phyloP scores from a whole-genome alignment of 306 rosid species.

The Fagus sylvatica region DNA sequence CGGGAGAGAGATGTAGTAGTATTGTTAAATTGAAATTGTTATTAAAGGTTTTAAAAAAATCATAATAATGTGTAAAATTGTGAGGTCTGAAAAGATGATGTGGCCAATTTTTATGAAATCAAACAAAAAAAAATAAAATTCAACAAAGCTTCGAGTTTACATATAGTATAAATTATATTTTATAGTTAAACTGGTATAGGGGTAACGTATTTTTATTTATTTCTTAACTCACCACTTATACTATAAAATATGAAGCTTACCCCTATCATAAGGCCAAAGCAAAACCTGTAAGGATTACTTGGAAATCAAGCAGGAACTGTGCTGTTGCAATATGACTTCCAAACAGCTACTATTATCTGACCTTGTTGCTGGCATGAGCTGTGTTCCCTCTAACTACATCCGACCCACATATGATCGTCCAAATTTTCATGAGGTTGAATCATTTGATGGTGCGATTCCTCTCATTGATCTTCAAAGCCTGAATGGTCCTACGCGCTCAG shows the following conservation, averaged over 20 bases:
- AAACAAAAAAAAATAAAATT: too few species aligned
- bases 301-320: neutral
- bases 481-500: conserved; percentile 2
- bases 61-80: too few species aligned
- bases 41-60: too few species aligned
- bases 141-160: too few species aligned
- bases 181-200: too few species aligned
- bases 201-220: too few species aligned
- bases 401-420: conserved; percentile 27
- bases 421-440: conserved; percentile 19
- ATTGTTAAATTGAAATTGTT: too few species aligned
- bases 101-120: too few species aligned
- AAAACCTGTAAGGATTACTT: neutral
- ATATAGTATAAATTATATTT: too few species aligned
- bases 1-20: too few species aligned
- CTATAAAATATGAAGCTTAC: neutral
- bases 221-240: too few species aligned
- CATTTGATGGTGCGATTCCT: conserved; percentile 24
- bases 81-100: too few species aligned
- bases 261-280: neutral
- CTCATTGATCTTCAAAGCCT: conserved; percentile 30
- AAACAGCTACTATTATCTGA: conserved; percentile 20
- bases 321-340: neutral
- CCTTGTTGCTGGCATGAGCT: neutral
- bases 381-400: conserved; percentile 26